Base-by-base conservation (phyloP, 106 monocot species). In the Posidonia australis region DNA sequence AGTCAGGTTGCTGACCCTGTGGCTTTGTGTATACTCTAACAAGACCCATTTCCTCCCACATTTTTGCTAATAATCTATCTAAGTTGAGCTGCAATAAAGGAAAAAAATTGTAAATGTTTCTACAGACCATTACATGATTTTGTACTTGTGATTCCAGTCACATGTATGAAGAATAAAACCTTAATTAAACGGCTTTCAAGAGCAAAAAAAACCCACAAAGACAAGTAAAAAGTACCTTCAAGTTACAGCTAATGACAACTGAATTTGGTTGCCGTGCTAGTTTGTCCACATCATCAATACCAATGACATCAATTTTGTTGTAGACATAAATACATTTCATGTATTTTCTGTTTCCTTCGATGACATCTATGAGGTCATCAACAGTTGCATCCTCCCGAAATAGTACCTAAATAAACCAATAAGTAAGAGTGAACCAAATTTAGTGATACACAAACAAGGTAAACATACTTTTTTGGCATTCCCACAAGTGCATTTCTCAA, bases 11-110 rank as follows among this genome's bases (percentile, higher is more conserved):
- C 63, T 98, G 98, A 5, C 98, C 98, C 65, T 98, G 98, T 70
- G 98, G 98, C 67, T 98, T 98, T 22, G 91, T 83, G 69, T 98
- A 98, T 28, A 83, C 88, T 76, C 98, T 87, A 43, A 98, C 98
- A 54, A 98, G 82, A 9, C 98, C 98, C 98, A 98, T 98, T 45
- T 77, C 98, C 24, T 98, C 98, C 98, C 98, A 98, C 98, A 98
- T 91, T 58, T 67, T 91, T 12, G 98, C 84, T 10, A 98, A 81
- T 52, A 98, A 61, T 81, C 98, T 98, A 64, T 98, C 98, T 30
- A 98, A 81, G 72, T 98, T 98, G 32, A 98, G 77, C 98, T 96
- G 84, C 21, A 69, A 63, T 25, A 46, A 0, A 77, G 65, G 9
- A 47, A 52, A 43, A 66, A 71, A 21, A 3, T 26, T 59, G 19